Conservation (phyloP, 2,329 filamentous ascomycete genomes). For the Penicillium sp. region DNA sequence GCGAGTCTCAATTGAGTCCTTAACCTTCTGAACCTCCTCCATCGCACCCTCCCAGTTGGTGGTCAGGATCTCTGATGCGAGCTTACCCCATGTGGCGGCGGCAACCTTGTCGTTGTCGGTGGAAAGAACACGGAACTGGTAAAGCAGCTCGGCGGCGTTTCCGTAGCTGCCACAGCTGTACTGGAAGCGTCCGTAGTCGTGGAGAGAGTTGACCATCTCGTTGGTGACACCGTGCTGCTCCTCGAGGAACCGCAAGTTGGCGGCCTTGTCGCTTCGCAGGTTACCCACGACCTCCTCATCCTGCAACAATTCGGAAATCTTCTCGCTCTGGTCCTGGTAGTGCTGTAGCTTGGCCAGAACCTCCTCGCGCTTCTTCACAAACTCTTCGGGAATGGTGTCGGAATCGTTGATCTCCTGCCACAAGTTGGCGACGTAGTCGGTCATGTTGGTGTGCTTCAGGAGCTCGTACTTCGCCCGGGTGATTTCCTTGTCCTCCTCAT, state of each 20-base stretch:
- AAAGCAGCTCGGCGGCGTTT: constrained; percentile 85
- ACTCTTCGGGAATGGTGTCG: constrained; percentile 76
- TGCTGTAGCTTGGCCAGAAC: constrained; percentile 79
- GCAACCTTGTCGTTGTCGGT: constrained; percentile 98
- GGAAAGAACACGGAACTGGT: constrained; percentile 96
- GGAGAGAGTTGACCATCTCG: constrained; percentile 94
- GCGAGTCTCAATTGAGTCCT: constrained; percentile 88
- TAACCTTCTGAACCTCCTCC: constrained; percentile 86
- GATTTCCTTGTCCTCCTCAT: constrained; percentile 75
- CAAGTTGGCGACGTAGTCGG: constrained; percentile 89
- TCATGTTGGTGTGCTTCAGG: constrained; percentile 98
- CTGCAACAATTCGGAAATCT: constrained; percentile 81
- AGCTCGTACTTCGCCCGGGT: constrained; percentile 87
- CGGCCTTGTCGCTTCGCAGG: constrained; percentile 92
- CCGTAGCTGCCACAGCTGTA: constrained; percentile 96
- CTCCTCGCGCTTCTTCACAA: constrained; percentile 82
- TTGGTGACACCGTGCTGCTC: constrained; percentile 91
- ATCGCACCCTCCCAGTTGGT: constrained; percentile 93
- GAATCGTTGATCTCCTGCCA: constrained; percentile 86
- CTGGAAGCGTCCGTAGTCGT: constrained; percentile 94
- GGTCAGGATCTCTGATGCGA: constrained; percentile 91
- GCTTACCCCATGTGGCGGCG: constrained; percentile 94
- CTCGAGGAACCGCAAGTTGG: constrained; percentile 97
- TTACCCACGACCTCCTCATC: constrained; percentile 88
- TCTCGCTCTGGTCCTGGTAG: constrained; percentile 81